Conservation (phyloP, 805 yeast species). For the Kurtzmaniella fragi region DNA sequence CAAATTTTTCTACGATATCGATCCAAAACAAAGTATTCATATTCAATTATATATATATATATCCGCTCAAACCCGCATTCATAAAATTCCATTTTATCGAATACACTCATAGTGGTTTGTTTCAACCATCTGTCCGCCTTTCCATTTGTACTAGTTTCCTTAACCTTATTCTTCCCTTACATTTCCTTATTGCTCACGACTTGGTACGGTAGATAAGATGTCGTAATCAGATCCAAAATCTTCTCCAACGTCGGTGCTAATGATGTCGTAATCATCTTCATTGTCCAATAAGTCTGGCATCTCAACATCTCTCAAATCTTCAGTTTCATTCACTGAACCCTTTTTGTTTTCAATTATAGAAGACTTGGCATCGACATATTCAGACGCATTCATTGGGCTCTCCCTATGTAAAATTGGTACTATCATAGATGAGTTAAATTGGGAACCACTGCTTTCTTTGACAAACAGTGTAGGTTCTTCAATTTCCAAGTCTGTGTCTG, state of each 20-base stretch:
- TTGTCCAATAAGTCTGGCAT: constrained; percentile 10
- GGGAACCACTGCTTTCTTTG: neutral
- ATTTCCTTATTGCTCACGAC: constrained; percentile 2
- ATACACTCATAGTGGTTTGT: too few relatives aligned
- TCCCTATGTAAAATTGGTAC: constrained; percentile 28
- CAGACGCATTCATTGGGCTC: constrained; percentile 11
- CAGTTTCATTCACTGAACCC: neutral
- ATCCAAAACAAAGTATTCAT: too few relatives aligned
- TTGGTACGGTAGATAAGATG: constrained; percentile 23
- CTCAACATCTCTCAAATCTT: constrained; percentile 2
- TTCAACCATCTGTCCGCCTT: too few relatives aligned
- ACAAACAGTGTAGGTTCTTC: constrained; percentile 2
- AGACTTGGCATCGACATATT: constrained; percentile 17
- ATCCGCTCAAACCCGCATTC: too few relatives aligned
- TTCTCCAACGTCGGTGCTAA: constrained; percentile 22
- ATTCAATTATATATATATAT: too few relatives aligned
- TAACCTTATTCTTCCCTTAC: too few relatives aligned
- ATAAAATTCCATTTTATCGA: too few relatives aligned
- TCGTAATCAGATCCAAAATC: constrained; percentile 33
- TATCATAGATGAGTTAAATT: constrained; percentile 25
- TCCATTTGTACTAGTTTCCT: too few relatives aligned
- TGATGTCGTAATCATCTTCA: constrained; percentile 29
- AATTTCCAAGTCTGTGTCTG: constrained; percentile 5
- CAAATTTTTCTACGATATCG: too few relatives aligned
- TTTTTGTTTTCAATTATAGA: constrained; percentile 5